Evolutionary conservation across 2,329 filamentous ascomycete genomes (phyloP), one percentile per base, ranked within the genome.

Genomic region (Microdochium trichocladiopsis): DNA sequence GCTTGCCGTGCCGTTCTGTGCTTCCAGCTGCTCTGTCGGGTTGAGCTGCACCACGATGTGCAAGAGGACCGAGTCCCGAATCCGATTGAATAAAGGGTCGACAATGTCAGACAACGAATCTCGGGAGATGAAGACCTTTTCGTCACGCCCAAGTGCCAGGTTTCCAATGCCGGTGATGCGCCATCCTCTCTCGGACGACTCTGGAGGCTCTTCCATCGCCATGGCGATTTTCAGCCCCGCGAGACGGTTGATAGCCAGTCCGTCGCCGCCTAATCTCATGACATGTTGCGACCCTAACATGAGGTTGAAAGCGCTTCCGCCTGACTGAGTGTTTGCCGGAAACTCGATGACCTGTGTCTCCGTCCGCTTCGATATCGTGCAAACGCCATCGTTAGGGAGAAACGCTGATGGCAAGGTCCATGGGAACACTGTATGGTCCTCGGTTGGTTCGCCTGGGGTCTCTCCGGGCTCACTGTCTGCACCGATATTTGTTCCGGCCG

Each of bases 351-450:
- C 74, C 21, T 94, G 84, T 2, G 90, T 87, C 10, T 86, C 77
- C 18, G 87, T 86, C 52, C 84, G 76, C 4, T 83, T 77, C 58
- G 95, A 85, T 12, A 80, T 82, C 4, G 86, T 78, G 59, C 90
- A 95, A n/a, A 79, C 86, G 1, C 88, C 93, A 61, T 95, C 83
- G 10, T 73, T 69, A 0, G 92, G 90, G 2, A 96, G 78, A 59
- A 95, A 76, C 24, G 82, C 77, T 1, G 76, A 74, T 0, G 94
- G 93, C 0, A 99, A 73, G 0, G 94, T 97, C 93, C 93, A 97
- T 0, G 94, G 94, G 63, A 91, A 97, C 61, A 89, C 86, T 0
- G 87, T 93, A 66, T 92, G 86, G 61, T 95, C 95, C 58, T 66
- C 3, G 52, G 21, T 37, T 16, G 51, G 9, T 25, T 28, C 25